A percentile compares a stretch with the other conserved stretches of the same genome.
Conservation (phyloP, 1,284 basidiomycete species). For the Exsudoporus floridanus region DNA sequence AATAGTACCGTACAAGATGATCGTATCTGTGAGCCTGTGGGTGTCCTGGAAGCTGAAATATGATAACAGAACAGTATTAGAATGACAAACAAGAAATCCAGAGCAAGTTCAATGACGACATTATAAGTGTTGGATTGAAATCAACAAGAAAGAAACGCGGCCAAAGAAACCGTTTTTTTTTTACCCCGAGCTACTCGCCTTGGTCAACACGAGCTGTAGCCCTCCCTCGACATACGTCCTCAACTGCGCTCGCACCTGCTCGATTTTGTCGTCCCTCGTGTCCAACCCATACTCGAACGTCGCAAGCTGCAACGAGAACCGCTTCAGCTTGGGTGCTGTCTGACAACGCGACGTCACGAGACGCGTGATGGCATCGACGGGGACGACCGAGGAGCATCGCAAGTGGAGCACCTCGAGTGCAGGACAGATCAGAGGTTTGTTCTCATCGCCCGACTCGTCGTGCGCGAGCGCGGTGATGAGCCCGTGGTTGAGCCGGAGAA, state of each 20-base stretch:
- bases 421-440: constrained; percentile 21
- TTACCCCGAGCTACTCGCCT: constrained; percentile 16
- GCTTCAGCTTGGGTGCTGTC: constrained; percentile 12
- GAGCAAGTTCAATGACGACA: not conserved
- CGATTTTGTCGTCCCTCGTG: constrained; percentile 29
- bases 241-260: constrained; percentile 12
- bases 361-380: constrained; percentile 23
- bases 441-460: not conserved
- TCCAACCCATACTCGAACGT: constrained; percentile 33
- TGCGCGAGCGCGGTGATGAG: constrained; percentile 24
- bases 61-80: not conserved
- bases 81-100: not conserved
- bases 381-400: constrained; percentile 27
- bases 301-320: constrained; percentile 30
- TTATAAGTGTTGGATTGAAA: not conserved
- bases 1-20: not conserved
- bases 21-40: not conserved
- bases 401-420: constrained; percentile 28
- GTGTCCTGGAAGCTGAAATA: not conserved
- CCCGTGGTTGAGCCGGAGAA: constrained; percentile 32
- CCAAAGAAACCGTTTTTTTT: not conserved
- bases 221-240: constrained; percentile 18
- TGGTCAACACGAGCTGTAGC: constrained; percentile 22
- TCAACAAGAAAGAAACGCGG: not conserved
- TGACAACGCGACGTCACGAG: constrained; percentile 29